Evolutionary conservation across 2,329 filamentous ascomycete genomes (phyloP), one percentile per base, ranked within the genome.

Genomic region (Paraphaeosphaeria sporulosa): DNA sequence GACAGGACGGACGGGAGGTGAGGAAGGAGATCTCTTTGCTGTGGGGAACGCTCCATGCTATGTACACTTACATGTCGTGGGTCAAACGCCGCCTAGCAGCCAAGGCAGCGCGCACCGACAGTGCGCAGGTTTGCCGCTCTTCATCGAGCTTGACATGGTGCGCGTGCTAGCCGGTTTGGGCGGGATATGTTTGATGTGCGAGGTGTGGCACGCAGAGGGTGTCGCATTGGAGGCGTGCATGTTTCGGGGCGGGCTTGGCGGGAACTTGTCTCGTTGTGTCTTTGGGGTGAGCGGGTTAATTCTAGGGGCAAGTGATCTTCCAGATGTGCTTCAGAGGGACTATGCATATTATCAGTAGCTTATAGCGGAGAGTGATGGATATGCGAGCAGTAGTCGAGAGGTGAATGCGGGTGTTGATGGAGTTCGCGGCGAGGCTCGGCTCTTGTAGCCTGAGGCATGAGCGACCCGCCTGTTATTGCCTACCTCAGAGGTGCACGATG

Each of bases 191-290:
- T 70, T 71, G 67, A 72, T 69, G 66, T 69, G 66, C 64, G 21
- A 40, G 34, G 60, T 46, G 55, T 76, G 72, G 57, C 52, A 70
- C 72, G 60, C 30, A 44, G 43, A 59, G 51, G 60, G 71, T 76
- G 71, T 73, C 68, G 64, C 55, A 56, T 56, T 63, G 61, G 59
- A 62, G 61, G 57, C 57, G 57, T 54, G 54, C 30, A 62, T 70
- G 72, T 75, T 75, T 75, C 70, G 70, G 63, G 48, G 54, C 21
- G 36, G 27, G 43, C 68, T 69, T 69, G 69, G 69, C 66, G 60
- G 36, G 23, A 49, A 30, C 19, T 10, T 44, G n/a, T 21, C 32
- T 51, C 25, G 58, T 54, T 15, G 21, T 17, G 1, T 23, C 23
- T 5, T 30, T 15, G 13, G 13, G 27, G 15, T 27, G 13, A 47